Percentiles rank a stretch among this genome's conserved stretches.
Evolutionary conservation across 2,329 filamentous ascomycete genomes (phyloP).

Genomic region (Arthrobotrys pseudoclavata): DNA sequence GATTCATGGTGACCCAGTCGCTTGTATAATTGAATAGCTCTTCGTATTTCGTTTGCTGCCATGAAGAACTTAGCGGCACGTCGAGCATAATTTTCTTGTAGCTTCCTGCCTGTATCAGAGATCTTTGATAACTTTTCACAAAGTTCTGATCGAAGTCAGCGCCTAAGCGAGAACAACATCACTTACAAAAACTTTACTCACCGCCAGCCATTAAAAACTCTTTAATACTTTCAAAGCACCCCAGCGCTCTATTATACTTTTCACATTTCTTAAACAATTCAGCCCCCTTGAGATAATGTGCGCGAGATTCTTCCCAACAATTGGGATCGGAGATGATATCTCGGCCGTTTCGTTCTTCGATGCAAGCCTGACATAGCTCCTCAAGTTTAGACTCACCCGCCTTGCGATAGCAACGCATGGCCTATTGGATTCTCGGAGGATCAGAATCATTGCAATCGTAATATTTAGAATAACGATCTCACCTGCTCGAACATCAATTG

Average conservation of each 20-base stretch:
- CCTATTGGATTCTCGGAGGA: too few relatives aligned
- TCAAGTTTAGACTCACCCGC: neutral
- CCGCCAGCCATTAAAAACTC: conserved; percentile 18
- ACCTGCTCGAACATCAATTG: conserved; percentile 37
- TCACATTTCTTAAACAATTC: conserved; percentile 8
- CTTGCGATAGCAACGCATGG: conserved; percentile 23
- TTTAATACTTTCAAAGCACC: conserved; percentile 36
- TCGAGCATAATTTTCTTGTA: neutral
- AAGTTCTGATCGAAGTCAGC: conserved; percentile 9
- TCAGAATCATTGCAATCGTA: too few relatives aligned
- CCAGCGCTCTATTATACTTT: conserved; percentile 12
- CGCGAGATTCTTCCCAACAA: neutral
- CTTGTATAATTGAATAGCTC: conserved; percentile 16
- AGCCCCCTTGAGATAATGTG: conserved; percentile 25
- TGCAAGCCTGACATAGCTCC: conserved; percentile 10
- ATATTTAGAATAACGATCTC: neutral
- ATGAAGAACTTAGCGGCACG: conserved; percentile 26
- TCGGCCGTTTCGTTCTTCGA: conserved; percentile 23
- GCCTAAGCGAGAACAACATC: neutral
- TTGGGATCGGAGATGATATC: conserved; percentile 33
- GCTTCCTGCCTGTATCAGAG: too few relatives aligned
- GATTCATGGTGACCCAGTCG: neutral
- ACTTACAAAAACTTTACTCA: too few relatives aligned
- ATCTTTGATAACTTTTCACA: conserved; percentile 16
- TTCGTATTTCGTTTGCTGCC: neutral